A percentile compares a stretch with the other conserved stretches of the same genome.
phyloP scores from a whole-genome alignment of 352 stramenopile species.

The Globisporangium paroecandrum region DNA sequence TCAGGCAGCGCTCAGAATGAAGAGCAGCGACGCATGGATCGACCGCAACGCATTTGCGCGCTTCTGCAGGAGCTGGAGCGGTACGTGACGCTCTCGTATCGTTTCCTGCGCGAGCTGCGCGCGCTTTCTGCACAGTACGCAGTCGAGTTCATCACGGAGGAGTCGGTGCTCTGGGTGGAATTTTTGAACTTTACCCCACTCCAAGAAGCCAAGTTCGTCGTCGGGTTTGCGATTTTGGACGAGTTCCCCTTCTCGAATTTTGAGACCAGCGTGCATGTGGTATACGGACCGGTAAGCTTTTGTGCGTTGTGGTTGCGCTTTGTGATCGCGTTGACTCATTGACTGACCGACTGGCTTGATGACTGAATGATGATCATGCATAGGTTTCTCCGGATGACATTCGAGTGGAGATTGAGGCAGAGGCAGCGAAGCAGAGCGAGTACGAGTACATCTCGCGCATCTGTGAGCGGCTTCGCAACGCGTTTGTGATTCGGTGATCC shows the following conservation, averaged over 20 bases:
- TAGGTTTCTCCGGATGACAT: slow-evolving; percentile 54
- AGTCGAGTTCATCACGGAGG: slow-evolving; percentile 41
- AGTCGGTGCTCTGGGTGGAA: slow-evolving; percentile 52
- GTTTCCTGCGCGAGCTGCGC: slow-evolving; percentile 55
- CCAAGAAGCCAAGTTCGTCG: slow-evolving; percentile 31
- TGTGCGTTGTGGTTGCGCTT: neutral
- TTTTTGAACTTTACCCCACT: slow-evolving; percentile 59
- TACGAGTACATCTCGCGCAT: slow-evolving; percentile 60
- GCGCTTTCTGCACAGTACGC: slow-evolving; percentile 50
- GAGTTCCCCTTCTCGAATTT: slow-evolving; percentile 54
- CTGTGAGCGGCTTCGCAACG: slow-evolving; percentile 41
- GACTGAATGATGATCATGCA: slow-evolving; percentile 10
- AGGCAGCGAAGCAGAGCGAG: slow-evolving; percentile 30
- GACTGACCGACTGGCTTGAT: neutral
- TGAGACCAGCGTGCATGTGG: slow-evolving; percentile 36
- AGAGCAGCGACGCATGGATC: slow-evolving; percentile 19
- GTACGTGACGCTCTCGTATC: slow-evolving; percentile 49
- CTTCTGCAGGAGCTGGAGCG: slow-evolving; percentile 48
- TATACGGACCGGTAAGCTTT: slow-evolving; percentile 46
- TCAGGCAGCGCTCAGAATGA: slow-evolving; percentile 17
- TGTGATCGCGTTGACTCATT: neutral
- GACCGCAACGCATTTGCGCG: slow-evolving; percentile 27
- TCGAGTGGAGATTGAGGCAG: slow-evolving; percentile 35
- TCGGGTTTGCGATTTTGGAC: slow-evolving; percentile 49
- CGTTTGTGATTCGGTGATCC: slow-evolving; percentile 35